Evolutionary conservation across 305 asterid species (phyloP).

Genomic region (Caryopteris hybrid): DNA sequence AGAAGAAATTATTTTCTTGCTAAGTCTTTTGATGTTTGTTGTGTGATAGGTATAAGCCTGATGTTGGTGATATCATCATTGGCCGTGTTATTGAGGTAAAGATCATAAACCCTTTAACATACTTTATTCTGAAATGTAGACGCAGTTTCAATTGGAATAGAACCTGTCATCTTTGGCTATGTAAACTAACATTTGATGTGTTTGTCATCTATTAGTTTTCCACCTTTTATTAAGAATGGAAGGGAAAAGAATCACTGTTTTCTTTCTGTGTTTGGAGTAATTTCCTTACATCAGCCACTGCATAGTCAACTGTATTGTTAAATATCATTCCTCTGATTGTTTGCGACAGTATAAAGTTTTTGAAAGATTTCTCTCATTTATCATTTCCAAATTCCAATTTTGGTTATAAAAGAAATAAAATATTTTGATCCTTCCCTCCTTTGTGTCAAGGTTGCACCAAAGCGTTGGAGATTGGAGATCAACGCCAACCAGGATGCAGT

Average conservation of each 20-base stretch:
- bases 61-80: conserved; percentile 78
- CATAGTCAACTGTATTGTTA: background rate
- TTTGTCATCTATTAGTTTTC: background rate
- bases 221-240: background rate
- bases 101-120: background rate
- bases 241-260: background rate
- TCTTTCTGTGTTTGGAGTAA: background rate
- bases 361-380: background rate
- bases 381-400: background rate
- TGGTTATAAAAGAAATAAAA: background rate
- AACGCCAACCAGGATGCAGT: conserved; percentile 90
- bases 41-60: conserved; percentile 78
- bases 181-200: background rate
- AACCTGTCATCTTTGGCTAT: background rate
- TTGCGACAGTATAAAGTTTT: background rate
- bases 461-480: conserved; percentile 93
- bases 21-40: background rate
- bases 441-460: conserved; percentile 68
- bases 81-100: conserved; percentile 90
- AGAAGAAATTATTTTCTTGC: too few relatives aligned
- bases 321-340: background rate
- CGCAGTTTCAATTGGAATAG: background rate
- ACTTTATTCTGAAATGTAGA: background rate
- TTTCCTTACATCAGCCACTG: background rate
- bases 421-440: background rate